Evolutionary conservation across 352 stramenopile genomes (phyloP), one percentile per base, ranked within the genome.

Genomic region (Elongisporangium prolatum): DNA sequence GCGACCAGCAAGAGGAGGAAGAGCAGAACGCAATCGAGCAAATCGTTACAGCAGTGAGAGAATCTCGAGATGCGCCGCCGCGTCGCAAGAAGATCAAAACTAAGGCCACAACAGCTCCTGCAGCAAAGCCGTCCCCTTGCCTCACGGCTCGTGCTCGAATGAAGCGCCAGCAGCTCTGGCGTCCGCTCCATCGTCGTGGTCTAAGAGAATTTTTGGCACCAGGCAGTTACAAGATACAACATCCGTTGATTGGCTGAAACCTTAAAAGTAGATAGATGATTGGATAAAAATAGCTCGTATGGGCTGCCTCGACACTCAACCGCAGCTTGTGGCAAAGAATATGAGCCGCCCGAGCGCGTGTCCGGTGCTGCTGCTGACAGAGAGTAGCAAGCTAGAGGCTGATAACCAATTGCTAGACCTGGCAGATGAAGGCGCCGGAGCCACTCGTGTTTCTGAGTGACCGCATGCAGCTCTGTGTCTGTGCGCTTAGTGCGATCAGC

Each of bases 401-500:
- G 34, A 16, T 7, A 4, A 17, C 6, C 34, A 44, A 13, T 9
- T 3, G 34, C 34, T 44, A 13, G 34, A 44, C 1, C 8, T 44
- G 5, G 34, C 9, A 44, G 34, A 44, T 44, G 34, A 17, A 1
- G 8, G 34, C 34, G 11, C 34, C 5, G 34, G 34, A 44, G 7
- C 34, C 11, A 16, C 11, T 3, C 2, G 34, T 9, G 34, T 13
- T 11, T 16, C 34, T 44, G 34, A 44, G 34, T 17, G 34, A 44
- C 38, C 52, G 59, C 7, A 73, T 69, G 22, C 77, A 90, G 53
- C 28, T 72, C 34, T 79, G 69, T 56, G 73, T 90, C 22, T 82
- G 75, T 25, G 76, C 65, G 17, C 69, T 90, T 37, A 90, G 80
- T 34, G 80, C 80, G 14, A 65, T 90, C 50, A 88, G 78, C 11